Conservation (phyloP, 2,329 filamentous ascomycete species). For the Paraphaeosphaeria minitans region DNA sequence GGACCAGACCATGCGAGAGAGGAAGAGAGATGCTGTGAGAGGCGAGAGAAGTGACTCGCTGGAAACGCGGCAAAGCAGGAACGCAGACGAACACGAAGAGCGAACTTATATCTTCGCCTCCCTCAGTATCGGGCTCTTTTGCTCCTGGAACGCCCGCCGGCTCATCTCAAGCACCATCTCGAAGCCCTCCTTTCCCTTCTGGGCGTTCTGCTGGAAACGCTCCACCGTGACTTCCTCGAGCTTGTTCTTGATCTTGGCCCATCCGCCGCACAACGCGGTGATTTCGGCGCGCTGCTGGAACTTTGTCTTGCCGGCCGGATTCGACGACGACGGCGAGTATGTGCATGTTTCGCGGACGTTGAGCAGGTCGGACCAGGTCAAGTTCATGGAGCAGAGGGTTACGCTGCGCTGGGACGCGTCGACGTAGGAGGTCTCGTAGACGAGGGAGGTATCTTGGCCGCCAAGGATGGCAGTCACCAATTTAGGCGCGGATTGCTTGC, state of each 20-base stretch:
- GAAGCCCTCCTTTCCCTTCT: slow-evolving; percentile 90
- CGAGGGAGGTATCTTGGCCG: slow-evolving; percentile 78
- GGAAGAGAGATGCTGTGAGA: not conserved
- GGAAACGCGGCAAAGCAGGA: not conserved
- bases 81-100: not conserved
- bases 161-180: slow-evolving; percentile 95
- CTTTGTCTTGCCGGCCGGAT: slow-evolving; percentile 66
- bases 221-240: slow-evolving; percentile 92
- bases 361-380: slow-evolving; percentile 90
- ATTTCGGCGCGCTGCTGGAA: slow-evolving; percentile 92
- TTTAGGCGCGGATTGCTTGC: slow-evolving; percentile 71
- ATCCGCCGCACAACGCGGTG: slow-evolving; percentile 91
- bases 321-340: slow-evolving; percentile 68
- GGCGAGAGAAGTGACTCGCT: not conserved
- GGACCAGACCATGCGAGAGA: not conserved
- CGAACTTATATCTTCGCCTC: slow-evolving; percentile 38
- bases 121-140: slow-evolving; percentile 48
- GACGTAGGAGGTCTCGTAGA: slow-evolving; percentile 96
- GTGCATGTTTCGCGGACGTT: slow-evolving; percentile 91
- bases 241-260: slow-evolving; percentile 95
- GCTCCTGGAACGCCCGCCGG: slow-evolving; percentile 81
- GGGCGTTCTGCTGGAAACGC: slow-evolving; percentile 88
- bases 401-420: slow-evolving; percentile 82
- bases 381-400: slow-evolving; percentile 94
- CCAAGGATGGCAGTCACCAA: slow-evolving; percentile 84